Conservation (phyloP, 1,284 basidiomycete species). For the Ceratobasidium sp. region DNA sequence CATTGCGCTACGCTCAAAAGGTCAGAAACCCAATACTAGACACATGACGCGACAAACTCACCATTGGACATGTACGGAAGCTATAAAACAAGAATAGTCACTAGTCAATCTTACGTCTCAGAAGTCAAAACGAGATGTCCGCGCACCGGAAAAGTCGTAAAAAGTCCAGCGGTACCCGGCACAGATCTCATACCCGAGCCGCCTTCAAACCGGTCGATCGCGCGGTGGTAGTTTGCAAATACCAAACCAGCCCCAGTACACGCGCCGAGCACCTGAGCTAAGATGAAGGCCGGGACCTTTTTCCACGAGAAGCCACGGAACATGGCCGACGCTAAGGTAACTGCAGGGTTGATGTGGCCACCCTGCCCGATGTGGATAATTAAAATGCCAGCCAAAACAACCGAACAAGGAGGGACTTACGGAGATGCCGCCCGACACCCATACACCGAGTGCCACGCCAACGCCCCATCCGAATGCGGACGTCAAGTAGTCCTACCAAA, state of each 20-base stretch:
- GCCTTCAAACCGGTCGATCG: slow-evolving; percentile 74
- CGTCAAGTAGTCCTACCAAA: slow-evolving; percentile 23
- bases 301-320: slow-evolving; percentile 77
- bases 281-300: slow-evolving; percentile 70
- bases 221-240: slow-evolving; percentile 75
- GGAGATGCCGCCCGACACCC: slow-evolving; percentile 17
- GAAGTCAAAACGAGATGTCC: background rate
- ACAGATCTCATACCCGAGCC: slow-evolving; percentile 63
- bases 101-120: background rate
- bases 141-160: slow-evolving; percentile 70
- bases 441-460: slow-evolving; percentile 21
- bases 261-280: slow-evolving; percentile 74
- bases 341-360: slow-evolving; percentile 80
- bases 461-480: slow-evolving; percentile 25
- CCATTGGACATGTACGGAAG: slow-evolving; percentile 43
- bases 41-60: background rate
- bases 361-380: slow-evolving; percentile 52
- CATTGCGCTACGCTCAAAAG: slow-evolving; percentile 2
- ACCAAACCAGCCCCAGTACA: slow-evolving; percentile 70
- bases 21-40: slow-evolving; percentile 43
- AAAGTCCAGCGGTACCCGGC: slow-evolving; percentile 67
- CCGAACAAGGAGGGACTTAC: background rate
- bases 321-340: slow-evolving; percentile 70
- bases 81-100: background rate
- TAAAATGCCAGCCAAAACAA: background rate